These are phyloP conservation scores for Cyclotella cryptica DNA, from an alignment of 108 stramenopile genomes.

Conservation along the genomic window DNA sequence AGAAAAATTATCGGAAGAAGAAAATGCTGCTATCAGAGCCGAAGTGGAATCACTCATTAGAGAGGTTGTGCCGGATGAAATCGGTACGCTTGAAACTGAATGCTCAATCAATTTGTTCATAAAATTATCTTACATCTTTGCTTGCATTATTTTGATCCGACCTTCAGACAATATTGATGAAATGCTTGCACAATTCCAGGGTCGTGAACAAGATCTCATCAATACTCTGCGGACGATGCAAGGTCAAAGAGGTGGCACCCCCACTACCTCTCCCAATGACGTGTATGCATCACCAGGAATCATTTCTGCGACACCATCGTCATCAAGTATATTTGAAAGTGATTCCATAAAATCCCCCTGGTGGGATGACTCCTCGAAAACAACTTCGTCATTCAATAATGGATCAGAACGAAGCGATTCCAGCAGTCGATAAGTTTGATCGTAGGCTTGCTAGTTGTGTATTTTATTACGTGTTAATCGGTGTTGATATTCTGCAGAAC, in stretches of 20 bases:
- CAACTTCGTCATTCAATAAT: constrained; percentile 1
- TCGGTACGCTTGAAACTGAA: background rate
- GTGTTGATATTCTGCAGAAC: too few relatives aligned
- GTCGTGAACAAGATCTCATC: constrained; percentile 64
- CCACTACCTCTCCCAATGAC: constrained; percentile 9
- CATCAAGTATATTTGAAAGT: constrained; percentile 8
- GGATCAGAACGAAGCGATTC: constrained; percentile 6
- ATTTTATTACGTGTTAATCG: too few relatives aligned
- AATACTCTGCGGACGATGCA: constrained; percentile 66
- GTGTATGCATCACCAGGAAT: constrained; percentile 6
- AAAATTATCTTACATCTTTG: background rate
- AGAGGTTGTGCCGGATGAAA: constrained; percentile 64
- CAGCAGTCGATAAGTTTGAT: background rate
- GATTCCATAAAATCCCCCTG: constrained; percentile 7
- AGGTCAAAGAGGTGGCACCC: constrained; percentile 23
- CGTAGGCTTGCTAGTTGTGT: too few relatives aligned
- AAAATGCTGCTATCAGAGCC: constrained; percentile 14
- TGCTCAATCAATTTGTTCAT: background rate
- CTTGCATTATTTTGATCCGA: background rate
- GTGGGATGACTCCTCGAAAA: constrained; percentile 6
- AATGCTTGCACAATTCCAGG: constrained; percentile 63
- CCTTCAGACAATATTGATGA: constrained; percentile 60
- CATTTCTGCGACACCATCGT: background rate
- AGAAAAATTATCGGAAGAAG: constrained; percentile 14
- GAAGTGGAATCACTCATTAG: constrained; percentile 61